Conservation (phyloP, 176 grass and related monocot genomes). For the Carex kokanica region DNA sequence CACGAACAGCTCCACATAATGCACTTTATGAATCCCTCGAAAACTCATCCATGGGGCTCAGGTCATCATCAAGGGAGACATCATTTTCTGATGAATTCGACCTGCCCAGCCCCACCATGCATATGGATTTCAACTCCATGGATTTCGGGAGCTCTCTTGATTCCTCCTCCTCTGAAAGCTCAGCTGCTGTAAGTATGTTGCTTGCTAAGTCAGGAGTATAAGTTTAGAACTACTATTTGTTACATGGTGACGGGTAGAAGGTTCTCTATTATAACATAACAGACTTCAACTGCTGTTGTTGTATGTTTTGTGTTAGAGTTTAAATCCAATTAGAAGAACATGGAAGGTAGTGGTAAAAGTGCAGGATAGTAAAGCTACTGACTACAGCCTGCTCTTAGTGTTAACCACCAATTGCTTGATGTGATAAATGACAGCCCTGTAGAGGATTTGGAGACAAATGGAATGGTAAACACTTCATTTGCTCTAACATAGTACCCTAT, state of each 20-base stretch:
- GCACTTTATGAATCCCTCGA: slow-evolving; percentile 54
- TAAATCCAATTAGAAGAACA: not conserved
- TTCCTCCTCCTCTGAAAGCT: slow-evolving; percentile 42
- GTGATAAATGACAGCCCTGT: too few species aligned
- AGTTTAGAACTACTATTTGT: not conserved
- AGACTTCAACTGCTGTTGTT: not conserved
- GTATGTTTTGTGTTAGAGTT: not conserved
- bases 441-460: too few species aligned
- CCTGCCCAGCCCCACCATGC: slow-evolving; percentile 40
- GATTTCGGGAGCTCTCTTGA: slow-evolving; percentile 57
- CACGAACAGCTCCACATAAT: slow-evolving; percentile 43
- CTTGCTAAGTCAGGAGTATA: not conserved
- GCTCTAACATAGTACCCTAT: too few species aligned
- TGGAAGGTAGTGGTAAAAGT: not conserved
- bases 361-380: not conserved
- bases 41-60: slow-evolving; percentile 15
- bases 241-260: not conserved
- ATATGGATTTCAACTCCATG: slow-evolving; percentile 53
- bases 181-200: slow-evolving; percentile 19
- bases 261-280: not conserved
- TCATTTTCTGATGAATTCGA: slow-evolving; percentile 61
- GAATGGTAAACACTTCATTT: too few species aligned
- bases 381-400: not conserved
- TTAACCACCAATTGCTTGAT: too few species aligned
- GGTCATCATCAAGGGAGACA: slow-evolving; percentile 37